Base-by-base conservation (phyloP, 345 rosid genomes). In the Salix suchowensis region DNA sequence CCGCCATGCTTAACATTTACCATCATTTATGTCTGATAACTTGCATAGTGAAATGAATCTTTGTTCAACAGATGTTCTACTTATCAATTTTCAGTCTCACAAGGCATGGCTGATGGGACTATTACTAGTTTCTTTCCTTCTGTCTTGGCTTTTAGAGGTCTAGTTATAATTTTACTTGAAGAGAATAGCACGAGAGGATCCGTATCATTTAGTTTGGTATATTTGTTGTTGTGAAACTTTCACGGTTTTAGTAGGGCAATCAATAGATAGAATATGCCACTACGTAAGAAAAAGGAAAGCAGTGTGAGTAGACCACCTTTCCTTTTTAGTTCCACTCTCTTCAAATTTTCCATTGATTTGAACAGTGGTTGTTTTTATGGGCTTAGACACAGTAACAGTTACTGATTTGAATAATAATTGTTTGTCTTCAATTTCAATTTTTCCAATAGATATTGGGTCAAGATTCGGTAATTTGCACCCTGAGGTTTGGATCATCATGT, bases 381-480 rank as follows among this genome's bases (percentile, higher is more conserved):
- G 34, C 34, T 32, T 32, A 32, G 5, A 32, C 34, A 32, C 4
- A 32, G 34, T 32, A 32, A 32, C 34, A 32, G 4, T 4, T 32
- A 32, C 4, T 32, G 34, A 32, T 32, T 32, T 32, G 34, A 32
- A 32, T 32, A 32, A 32, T 32, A 32, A 32, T 0, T 0, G 34
- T 32, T 32, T 32, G 4, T 32, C 4, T 32, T 32, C 5, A 32
- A 32, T 32, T 3, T 32, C 34, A 32, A 32, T 32, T 32, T 32
- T 32, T 32, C 34, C 34, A 4, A 32, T 0, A 32, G 4, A 30
- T 30, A 30, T 30, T 30, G 88, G 73, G 84, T 83, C 21, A 75
- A 87, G 88, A 85, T 67, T 28, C 39, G 88, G 85, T 88, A 90
- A 90, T 87, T 91, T 89, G 90, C 91, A 89, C 88, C 93, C 91